Evolutionary conservation across 805 yeast species (phyloP).

Genomic region (Nakazawaea laoshanensis): DNA sequence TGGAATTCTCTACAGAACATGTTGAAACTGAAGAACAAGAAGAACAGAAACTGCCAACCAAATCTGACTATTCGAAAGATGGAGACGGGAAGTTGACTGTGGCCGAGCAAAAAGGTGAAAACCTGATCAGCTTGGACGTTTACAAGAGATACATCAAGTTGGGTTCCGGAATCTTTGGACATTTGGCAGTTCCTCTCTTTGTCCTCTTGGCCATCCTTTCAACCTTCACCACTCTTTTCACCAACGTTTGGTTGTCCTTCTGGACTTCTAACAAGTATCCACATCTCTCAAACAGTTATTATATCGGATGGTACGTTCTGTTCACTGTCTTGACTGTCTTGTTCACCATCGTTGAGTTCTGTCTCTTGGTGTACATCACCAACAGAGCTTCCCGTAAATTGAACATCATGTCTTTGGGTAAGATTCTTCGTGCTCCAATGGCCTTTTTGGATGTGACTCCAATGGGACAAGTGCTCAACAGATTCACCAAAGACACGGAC

Average conservation of each 20-base stretch:
- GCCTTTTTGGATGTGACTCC: slow-evolving; percentile 79
- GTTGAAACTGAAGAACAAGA: slow-evolving; percentile 19
- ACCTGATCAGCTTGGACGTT: slow-evolving; percentile 34
- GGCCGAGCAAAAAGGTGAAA: slow-evolving; percentile 22
- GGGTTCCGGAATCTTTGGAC: slow-evolving; percentile 44
- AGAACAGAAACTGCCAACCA: slow-evolving; percentile 15
- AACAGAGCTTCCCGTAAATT: slow-evolving; percentile 46
- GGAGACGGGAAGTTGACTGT: slow-evolving; percentile 20
- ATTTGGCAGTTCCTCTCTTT: slow-evolving; percentile 20
- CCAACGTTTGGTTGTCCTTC: slow-evolving; percentile 74
- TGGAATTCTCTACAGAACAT: slow-evolving; percentile 32
- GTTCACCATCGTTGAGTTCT: slow-evolving; percentile 32
- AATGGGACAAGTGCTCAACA: slow-evolving; percentile 74
- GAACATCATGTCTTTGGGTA: slow-evolving; percentile 52
- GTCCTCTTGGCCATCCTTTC: slow-evolving; percentile 22
- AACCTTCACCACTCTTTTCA: slow-evolving; percentile 45
- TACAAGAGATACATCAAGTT: slow-evolving; percentile 40
- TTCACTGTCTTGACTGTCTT: slow-evolving; percentile 41
- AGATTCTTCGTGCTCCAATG: slow-evolving; percentile 74
- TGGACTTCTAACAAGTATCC: slow-evolving; percentile 57
- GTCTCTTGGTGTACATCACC: slow-evolving; percentile 38
- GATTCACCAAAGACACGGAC: slow-evolving; percentile 86
- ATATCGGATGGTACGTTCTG: slow-evolving; percentile 68
- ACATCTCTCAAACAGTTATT: slow-evolving; percentile 36
- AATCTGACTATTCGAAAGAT: slow-evolving; percentile 14